Percentiles rank a stretch among this genome's conserved stretches.
These are phyloP conservation scores for Scedosporium boydii DNA, from an alignment of 2,329 filamentous ascomycete genomes.

Conservation along the genomic window DNA sequence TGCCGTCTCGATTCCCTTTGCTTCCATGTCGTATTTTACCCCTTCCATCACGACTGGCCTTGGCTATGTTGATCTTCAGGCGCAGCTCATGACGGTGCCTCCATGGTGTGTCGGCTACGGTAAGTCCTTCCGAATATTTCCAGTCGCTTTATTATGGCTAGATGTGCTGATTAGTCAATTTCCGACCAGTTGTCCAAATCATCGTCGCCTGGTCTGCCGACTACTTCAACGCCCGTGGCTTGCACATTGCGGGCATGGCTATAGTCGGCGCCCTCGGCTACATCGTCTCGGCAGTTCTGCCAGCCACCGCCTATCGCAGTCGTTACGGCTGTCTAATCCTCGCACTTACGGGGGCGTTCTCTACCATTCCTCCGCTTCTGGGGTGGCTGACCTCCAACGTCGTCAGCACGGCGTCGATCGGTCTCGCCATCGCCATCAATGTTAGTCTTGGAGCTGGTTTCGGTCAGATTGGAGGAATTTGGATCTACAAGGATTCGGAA, in stretches of 20 bases:
- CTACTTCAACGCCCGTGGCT: slow-evolving; percentile 43
- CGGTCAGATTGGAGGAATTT: slow-evolving; percentile 55
- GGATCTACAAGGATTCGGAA: slow-evolving; percentile 56
- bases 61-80: slow-evolving; percentile 39
- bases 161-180: slow-evolving; percentile 9
- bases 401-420: slow-evolving; percentile 53
- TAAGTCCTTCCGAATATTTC: slow-evolving; percentile 14
- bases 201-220: slow-evolving; percentile 51
- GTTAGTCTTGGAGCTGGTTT: slow-evolving; percentile 56
- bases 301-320: slow-evolving; percentile 44
- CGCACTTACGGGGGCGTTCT: slow-evolving; percentile 56
- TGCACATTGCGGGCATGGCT: slow-evolving; percentile 32
- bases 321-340: slow-evolving; percentile 66
- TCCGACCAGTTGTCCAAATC: slow-evolving; percentile 25
- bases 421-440: slow-evolving; percentile 62
- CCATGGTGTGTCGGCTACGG: slow-evolving; percentile 53
- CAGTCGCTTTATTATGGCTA: background rate
- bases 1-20: slow-evolving; percentile 44
- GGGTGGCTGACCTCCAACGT: slow-evolving; percentile 65
- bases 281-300: slow-evolving; percentile 53
- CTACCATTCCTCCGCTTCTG: slow-evolving; percentile 58
- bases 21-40: slow-evolving; percentile 51
- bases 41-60: slow-evolving; percentile 49
- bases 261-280: slow-evolving; percentile 38
- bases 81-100: slow-evolving; percentile 58